Evolutionary conservation across 2,329 filamentous ascomycete genomes (phyloP).

Genomic region (Cladosporium sp.): DNA sequence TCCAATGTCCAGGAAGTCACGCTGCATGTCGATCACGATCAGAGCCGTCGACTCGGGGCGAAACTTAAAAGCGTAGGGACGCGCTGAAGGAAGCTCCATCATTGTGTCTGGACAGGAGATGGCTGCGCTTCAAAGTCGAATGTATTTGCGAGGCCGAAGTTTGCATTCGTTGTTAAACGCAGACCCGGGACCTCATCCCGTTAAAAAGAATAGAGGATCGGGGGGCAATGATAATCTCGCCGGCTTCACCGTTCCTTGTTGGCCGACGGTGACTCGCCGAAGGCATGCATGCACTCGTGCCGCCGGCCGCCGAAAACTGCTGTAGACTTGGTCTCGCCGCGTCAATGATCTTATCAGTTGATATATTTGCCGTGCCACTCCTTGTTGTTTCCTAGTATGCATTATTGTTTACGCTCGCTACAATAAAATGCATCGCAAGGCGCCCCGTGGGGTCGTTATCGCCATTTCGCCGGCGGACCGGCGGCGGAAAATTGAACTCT

Average conservation of each 20-base stretch:
- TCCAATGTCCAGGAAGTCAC: constrained; percentile 42
- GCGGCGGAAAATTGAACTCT: background rate
- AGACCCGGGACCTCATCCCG: background rate
- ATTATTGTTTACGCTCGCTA: background rate
- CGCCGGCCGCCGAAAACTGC: constrained; percentile 5
- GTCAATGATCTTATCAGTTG: background rate
- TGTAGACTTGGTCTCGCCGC: background rate
- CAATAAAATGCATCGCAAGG: background rate
- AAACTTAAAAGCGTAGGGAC: constrained; percentile 36
- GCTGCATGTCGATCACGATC: constrained; percentile 58
- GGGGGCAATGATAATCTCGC: background rate
- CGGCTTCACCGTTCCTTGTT: background rate
- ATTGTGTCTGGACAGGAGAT: constrained; percentile 21
- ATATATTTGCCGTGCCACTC: background rate
- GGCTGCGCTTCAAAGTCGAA: background rate
- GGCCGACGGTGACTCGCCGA: background rate
- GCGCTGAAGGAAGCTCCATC: constrained; percentile 35
- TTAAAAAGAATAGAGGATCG: background rate
- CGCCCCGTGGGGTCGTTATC: background rate
- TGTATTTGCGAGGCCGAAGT: background rate
- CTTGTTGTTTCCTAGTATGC: background rate
- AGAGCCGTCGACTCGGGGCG: constrained; percentile 49
- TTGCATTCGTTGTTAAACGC: background rate
- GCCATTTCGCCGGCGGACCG: constrained; percentile 5
- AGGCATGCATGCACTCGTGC: background rate